These are phyloP conservation scores for Phytophthora tubulina DNA, from an alignment of 352 stramenopile species.

Conservation along the genomic window DNA sequence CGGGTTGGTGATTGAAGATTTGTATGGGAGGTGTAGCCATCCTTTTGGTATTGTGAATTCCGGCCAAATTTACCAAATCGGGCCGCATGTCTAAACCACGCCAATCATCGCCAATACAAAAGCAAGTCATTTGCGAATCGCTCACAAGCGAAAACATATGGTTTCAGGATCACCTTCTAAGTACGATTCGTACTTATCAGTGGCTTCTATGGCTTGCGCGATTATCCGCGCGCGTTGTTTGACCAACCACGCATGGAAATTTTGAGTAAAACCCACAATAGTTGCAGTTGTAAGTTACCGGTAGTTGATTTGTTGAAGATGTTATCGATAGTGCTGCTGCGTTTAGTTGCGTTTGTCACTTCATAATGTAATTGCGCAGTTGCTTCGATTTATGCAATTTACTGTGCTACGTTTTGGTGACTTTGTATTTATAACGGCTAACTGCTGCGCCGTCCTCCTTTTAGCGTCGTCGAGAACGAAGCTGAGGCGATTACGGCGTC, in stretches of 20 bases:
- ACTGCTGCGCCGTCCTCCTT: slow-evolving; percentile 15
- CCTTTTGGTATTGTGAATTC: too few relatives aligned
- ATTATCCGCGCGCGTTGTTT: too few relatives aligned
- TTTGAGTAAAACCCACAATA: slow-evolving; percentile 25
- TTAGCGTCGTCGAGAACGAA: slow-evolving; percentile 14
- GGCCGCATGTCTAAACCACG: too few relatives aligned
- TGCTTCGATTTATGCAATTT: neutral
- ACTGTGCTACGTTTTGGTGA: neutral
- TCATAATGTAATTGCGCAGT: neutral
- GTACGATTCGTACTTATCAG: too few relatives aligned
- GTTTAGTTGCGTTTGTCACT: neutral
- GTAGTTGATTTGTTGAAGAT: neutral
- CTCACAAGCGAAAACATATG: too few relatives aligned
- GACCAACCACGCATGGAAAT: too few relatives aligned
- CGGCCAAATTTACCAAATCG: too few relatives aligned
- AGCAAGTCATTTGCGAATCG: too few relatives aligned
- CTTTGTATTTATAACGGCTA: slow-evolving; percentile 36
- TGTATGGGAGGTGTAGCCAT: neutral
- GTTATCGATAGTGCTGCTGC: neutral
- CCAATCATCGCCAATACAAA: too few relatives aligned
- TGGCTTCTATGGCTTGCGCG: too few relatives aligned
- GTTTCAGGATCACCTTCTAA: too few relatives aligned
- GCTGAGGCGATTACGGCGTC: slow-evolving; percentile 3
- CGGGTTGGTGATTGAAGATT: neutral
- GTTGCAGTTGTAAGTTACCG: too few relatives aligned